Base-by-base conservation (phyloP, 257 asterid species). In the Orobanche coerulescens region DNA sequence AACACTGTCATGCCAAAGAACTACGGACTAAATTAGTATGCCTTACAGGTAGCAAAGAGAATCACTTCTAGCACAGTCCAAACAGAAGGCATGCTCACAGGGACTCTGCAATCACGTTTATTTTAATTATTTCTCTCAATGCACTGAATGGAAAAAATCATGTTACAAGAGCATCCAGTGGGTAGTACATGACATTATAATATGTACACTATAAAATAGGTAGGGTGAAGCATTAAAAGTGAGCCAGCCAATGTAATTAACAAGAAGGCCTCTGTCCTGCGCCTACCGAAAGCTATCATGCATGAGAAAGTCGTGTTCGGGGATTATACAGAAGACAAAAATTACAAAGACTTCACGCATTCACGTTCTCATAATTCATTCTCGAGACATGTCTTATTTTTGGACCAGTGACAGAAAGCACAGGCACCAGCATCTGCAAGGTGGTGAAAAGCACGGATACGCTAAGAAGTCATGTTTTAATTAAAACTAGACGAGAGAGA, bases 31-130 rank as follows among this genome's bases (percentile, higher is more conserved):
- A 53, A 40, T 42, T 31, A 49, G 62, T 52, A 47, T 55, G 72
- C 6, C 99, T 81, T 93, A 93, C 99, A 93, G 89, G 77, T 83
- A 80, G 76, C 99, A 93, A 51, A 89, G 83, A 55, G 97, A 87
- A 66, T 93, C 96, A 58, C 83, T 89, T 78, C 97, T 78, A 18
- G 96, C 85, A 73, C 97, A 93, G 73, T 89, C 99, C 90, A 93
- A 75, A 78, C 97, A 93, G 81, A 89, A 89, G 39, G 81, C 87
- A 75, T 93, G 99, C 51, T 87, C 96, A 55, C 99, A 93, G 50
- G 99, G 99, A 79, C 76, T 93, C 99, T 93, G 96, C 86, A 82
- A 73, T 52, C 56, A 66, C n/a, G n/a, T n/a, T n/a, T n/a, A n/a
- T n/a, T n/a, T n/a, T n/a, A n/a, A n/a, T 46, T 61, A 64, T 66